Evolutionary conservation across 2,329 filamentous ascomycete species (phyloP), one percentile per base, ranked within the genome.

Genomic region (Apiospora malaysiana): DNA sequence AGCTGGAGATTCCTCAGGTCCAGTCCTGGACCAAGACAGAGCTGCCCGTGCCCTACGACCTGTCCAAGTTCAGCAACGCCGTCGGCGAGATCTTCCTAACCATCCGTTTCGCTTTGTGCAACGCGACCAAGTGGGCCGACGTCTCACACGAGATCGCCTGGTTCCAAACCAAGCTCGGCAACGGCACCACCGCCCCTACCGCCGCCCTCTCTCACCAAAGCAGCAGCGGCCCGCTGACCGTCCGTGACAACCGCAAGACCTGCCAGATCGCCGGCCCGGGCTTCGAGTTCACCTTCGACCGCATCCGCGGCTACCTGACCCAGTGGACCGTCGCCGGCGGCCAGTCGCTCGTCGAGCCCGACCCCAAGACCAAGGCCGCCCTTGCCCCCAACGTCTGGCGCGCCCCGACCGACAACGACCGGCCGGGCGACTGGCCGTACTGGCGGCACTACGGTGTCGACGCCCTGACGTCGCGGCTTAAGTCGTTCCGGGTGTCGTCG

Each of bases 361-460:
- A 82, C 66, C 79, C 84, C 0, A 77, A 72, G 46, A 80, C 79
- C 3, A 74, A 78, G 9, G 78, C 80, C 4, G 84, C 82, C 27
- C 78, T 85, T 21, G 75, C 79, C 10, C 83, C 87, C 1, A 82
- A 83, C 7, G 88, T 92, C 79, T 92, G 89, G 85, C 88, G 90
- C 5, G 88, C 90, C 0, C 85, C 86, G 18, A 92, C 90, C 0
- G 89, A 93, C 78, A 93, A 93, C 75, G 91, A 93, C 75, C 81
- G 82, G 0, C 84, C 87, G 0, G 76, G 80, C 21, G 86, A 88
- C 14, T 83, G 87, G 4, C 85, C 84, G 6, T 88, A 91, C 74
- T 92, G 90, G 90, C 81, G 84, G 63, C 82, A 84, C 23, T 85
- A 85, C 68, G 85, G 86, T 0, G 80, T 89, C 9, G 80, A 88